phyloP scores from a whole-genome alignment of 768 basidiomycete species.

The Leucocoprinus sp. region DNA sequence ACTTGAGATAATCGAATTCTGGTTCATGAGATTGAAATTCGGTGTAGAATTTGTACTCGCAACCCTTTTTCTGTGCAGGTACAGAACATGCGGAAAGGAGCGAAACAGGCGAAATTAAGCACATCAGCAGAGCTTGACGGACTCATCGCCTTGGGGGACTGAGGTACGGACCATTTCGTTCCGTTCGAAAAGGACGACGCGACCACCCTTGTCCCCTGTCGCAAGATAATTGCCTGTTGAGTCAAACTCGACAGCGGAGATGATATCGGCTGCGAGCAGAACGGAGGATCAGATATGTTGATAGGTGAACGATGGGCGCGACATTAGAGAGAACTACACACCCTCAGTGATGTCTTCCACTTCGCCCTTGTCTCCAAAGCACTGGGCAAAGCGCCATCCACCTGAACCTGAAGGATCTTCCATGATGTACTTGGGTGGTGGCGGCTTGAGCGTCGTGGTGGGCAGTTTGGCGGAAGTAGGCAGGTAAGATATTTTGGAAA shows the following conservation, averaged over 20 bases:
- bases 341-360: conserved; percentile 99
- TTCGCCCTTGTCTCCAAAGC: conserved; percentile 99
- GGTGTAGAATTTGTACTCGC: conserved; percentile 99
- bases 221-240: conserved; percentile 99
- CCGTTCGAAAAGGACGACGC: conserved; percentile 97
- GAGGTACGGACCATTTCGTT: conserved; percentile 77
- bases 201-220: conserved; percentile 98
- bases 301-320: not conserved
- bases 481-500: conserved; percentile 5
- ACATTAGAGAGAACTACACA: conserved; percentile 25
- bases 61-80: conserved; percentile 84
- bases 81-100: conserved; percentile 14
- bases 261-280: conserved; percentile 84
- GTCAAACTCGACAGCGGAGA: conserved; percentile 99
- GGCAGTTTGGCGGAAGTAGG: conserved; percentile 16
- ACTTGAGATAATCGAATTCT: conserved; percentile 99
- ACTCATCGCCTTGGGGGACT: conserved; percentile 14
- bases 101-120: not conserved
- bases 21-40: conserved; percentile 99
- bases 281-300: conserved; percentile 10
- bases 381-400: conserved; percentile 98
- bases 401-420: conserved; percentile 82
- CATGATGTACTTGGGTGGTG: conserved; percentile 37
- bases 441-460: conserved; percentile 16
- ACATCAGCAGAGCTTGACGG: conserved; percentile 1